Base-by-base conservation (phyloP, 345 rosid genomes). In the Gossypium bickii region DNA sequence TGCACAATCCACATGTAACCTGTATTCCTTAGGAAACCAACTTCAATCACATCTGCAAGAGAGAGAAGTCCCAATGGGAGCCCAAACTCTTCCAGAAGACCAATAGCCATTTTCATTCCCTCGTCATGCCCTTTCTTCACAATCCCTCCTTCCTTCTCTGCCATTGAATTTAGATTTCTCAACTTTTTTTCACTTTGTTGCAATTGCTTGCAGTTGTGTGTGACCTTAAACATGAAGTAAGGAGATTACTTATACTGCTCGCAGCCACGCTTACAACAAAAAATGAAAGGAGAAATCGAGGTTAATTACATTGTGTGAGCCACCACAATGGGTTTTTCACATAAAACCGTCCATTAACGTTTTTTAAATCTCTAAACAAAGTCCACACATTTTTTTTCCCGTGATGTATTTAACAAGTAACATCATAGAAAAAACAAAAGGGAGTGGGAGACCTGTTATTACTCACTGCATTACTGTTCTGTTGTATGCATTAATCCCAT, bases 1-100 rank as follows among this genome's bases (percentile, higher is more conserved):
- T 86, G 92, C 76, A 66, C 45, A 44, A 87, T 85, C 92, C 90
- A 89, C 86, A 86, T 78, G 83, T 83, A 85, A 7, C 90, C 87
- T 1, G 85, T 85, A 41, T 44, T 47, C 77, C 63, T 82, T n/a
- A 82, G 85, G 57, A 81, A 85, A 59, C 92, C 92, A 53, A 84
- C 88, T 75, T 88, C 89, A 9, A 80, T 76, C 55, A 86, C 86
- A 57, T 84, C 81, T 55, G 74, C 86, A 15, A 88, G 82, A 56
- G 92, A 90, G 44, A 86, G 83, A 56, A 88, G 89, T 44, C 90
- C 92, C 25, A 66, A 20, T 15, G 90, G 90, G 64, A 88, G 89
- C 9, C 55, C 85, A 25, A 82, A 86, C 79, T 88, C 90, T 74
- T 76, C 82, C 0, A 88, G 85, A 51, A 88, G 60, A 11, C 80